phyloP scores from a whole-genome alignment of 2,329 filamentous ascomycete genomes.

The Rhinocladiella similis region DNA sequence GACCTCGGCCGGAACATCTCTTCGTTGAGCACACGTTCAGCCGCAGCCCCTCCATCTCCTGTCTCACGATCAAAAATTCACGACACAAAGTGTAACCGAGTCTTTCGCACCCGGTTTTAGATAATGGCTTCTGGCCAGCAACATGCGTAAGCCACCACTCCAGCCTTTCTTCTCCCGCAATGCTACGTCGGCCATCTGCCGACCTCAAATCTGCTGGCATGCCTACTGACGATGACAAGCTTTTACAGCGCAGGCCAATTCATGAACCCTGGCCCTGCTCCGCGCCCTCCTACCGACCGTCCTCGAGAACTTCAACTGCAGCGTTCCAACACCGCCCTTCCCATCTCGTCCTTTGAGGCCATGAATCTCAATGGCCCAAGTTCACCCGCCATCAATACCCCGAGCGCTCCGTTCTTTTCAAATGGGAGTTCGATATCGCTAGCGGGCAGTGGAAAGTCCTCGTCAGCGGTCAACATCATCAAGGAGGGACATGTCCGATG shows the following conservation, averaged over 20 bases:
- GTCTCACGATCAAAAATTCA: slow-evolving; percentile 12
- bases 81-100: slow-evolving; percentile 10
- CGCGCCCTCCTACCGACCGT: slow-evolving; percentile 80
- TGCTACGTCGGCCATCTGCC: background rate
- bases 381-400: slow-evolving; percentile 64
- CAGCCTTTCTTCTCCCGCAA: background rate
- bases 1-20: slow-evolving; percentile 12
- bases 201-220: background rate
- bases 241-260: slow-evolving; percentile 69
- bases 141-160: slow-evolving; percentile 16
- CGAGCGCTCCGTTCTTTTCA: slow-evolving; percentile 62
- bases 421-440: slow-evolving; percentile 74
- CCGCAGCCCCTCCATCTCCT: slow-evolving; percentile 10
- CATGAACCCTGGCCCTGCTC: slow-evolving; percentile 96
- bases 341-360: slow-evolving; percentile 69
- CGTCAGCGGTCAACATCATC: slow-evolving; percentile 69
- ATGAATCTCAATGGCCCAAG: slow-evolving; percentile 67
- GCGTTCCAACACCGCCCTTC: slow-evolving; percentile 68
- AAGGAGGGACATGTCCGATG: slow-evolving; percentile 60
- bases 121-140: slow-evolving; percentile 24
- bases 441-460: slow-evolving; percentile 55
- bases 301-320: slow-evolving; percentile 74
- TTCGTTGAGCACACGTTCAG: slow-evolving; percentile 16
- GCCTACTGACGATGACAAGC: slow-evolving; percentile 37
- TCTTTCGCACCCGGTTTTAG: slow-evolving; percentile 1